Percentiles rank a stretch among this genome's conserved stretches.
Conservation (phyloP, 371 early-diverging fungal species). For the Scutellospora calospora region DNA sequence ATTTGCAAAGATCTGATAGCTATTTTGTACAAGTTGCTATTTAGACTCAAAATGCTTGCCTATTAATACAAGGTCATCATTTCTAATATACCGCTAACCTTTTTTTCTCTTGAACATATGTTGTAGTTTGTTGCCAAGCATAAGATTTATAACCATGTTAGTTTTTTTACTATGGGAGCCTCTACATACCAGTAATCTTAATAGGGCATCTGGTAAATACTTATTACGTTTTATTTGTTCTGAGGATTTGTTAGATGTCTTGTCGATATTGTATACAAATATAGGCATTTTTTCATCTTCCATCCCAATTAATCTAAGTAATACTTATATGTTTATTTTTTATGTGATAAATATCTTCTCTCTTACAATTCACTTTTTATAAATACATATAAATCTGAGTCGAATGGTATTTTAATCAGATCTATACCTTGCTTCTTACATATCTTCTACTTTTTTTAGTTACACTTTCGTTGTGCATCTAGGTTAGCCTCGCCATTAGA, state of each 20-base stretch:
- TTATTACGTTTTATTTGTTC: background rate
- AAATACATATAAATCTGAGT: slow-evolving; percentile 17
- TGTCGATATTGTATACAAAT: slow-evolving; percentile 10
- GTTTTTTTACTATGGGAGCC: slow-evolving; percentile 33
- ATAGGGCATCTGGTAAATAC: background rate
- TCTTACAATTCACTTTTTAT: slow-evolving; percentile 22
- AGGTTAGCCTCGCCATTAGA: background rate
- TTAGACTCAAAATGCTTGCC: slow-evolving; percentile 32
- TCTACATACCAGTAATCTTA: background rate
- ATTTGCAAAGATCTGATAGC: slow-evolving; percentile 38
- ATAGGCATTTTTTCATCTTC: slow-evolving; percentile 19
- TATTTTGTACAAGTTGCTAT: slow-evolving; percentile 34
- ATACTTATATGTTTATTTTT: slow-evolving; percentile 16
- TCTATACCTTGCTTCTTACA: background rate
- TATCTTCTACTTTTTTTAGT: slow-evolving; percentile 15
- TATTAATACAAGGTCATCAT: slow-evolving; percentile 38
- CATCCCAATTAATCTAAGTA: slow-evolving; percentile 7
- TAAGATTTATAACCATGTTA: slow-evolving; percentile 34
- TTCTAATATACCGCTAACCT: slow-evolving; percentile 31
- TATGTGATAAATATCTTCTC: slow-evolving; percentile 33
- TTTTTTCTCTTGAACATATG: slow-evolving; percentile 29
- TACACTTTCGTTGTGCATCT: background rate
- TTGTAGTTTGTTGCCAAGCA: slow-evolving; percentile 33
- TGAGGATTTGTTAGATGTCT: background rate
- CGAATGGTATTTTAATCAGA: slow-evolving; percentile 19